phyloP scores from a whole-genome alignment of 164 flowering plant species.

The Malania oleifera region DNA sequence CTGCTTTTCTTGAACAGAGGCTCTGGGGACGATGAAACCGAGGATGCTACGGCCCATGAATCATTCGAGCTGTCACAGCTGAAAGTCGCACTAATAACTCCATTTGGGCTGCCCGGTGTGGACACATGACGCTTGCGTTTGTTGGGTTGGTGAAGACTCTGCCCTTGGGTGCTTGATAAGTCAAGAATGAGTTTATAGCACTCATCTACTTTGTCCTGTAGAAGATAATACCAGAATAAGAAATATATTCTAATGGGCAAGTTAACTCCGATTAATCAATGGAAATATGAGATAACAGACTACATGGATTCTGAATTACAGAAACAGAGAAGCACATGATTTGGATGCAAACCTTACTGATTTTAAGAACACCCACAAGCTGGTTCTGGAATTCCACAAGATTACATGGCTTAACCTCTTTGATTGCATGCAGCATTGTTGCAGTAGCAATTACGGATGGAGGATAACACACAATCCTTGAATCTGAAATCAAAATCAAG shows the following conservation, averaged over 20 bases:
- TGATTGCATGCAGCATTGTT: constrained; percentile 59
- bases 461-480: constrained; percentile 18
- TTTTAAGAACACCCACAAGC: constrained; percentile 54
- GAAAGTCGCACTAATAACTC: constrained; percentile 32
- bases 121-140: constrained; percentile 43
- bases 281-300: not conserved
- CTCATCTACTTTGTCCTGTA: constrained; percentile 58
- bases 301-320: no score
- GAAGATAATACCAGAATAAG: not conserved
- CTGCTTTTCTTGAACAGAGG: constrained; percentile 35
- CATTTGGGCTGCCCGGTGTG: constrained; percentile 37
- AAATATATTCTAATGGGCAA: not conserved
- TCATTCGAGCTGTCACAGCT: constrained; percentile 40
- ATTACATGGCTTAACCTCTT: constrained; percentile 49
- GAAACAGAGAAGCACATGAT: not conserved
- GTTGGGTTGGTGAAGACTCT: constrained; percentile 11
- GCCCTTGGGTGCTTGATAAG: constrained; percentile 17
- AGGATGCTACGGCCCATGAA: constrained; percentile 30
- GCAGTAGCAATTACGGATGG: constrained; percentile 72
- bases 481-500: constrained; percentile 26
- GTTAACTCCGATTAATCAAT: not conserved
- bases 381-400: constrained; percentile 47
- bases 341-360: constrained; percentile 44
- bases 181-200: constrained; percentile 51
- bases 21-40: constrained; percentile 22